These are phyloP conservation scores for Citrus sp. DNA, from an alignment of 345 rosid species.

Conservation along the genomic window DNA sequence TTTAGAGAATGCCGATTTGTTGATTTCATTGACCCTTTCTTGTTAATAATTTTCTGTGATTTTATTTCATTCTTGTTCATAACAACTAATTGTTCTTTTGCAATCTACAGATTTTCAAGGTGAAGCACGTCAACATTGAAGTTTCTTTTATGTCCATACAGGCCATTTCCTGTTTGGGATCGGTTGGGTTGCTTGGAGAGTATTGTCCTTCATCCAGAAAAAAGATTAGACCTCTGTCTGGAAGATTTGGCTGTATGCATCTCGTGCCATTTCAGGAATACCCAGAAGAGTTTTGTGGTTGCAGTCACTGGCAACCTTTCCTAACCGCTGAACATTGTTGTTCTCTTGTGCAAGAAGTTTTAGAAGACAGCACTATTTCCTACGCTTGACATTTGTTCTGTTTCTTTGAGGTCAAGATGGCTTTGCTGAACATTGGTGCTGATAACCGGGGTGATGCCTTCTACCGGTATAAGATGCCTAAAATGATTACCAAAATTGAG, in stretches of 20 bases:
- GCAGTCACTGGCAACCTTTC: slow-evolving; percentile 37
- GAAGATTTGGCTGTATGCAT: slow-evolving; percentile 40
- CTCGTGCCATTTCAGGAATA: slow-evolving; percentile 21
- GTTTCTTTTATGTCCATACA: slow-evolving; percentile 52
- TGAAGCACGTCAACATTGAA: slow-evolving; percentile 31
- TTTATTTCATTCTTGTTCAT: background rate
- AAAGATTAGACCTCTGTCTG: slow-evolving; percentile 28
- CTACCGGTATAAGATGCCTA: slow-evolving; percentile 80
- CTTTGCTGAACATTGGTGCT: slow-evolving; percentile 76
- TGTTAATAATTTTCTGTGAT: background rate
- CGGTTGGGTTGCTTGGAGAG: slow-evolving; percentile 53
- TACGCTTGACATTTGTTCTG: background rate
- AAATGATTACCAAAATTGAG: slow-evolving; percentile 68
- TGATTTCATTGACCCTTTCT: background rate
- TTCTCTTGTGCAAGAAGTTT: background rate
- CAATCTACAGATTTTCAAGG: slow-evolving; percentile 18
- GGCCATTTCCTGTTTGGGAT: slow-evolving; percentile 33
- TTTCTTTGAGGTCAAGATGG: slow-evolving; percentile 37
- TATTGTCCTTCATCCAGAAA: slow-evolving; percentile 40
- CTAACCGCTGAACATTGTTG: slow-evolving; percentile 11
- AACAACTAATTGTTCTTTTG: slow-evolving; percentile 13
- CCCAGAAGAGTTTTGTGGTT: slow-evolving; percentile 21
- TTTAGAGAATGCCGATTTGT: background rate
- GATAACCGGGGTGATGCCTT: slow-evolving; percentile 78
- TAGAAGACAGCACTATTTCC: slow-evolving; percentile 9